These are phyloP conservation scores for Vitis cinerea DNA, from an alignment of 164 flowering plant genomes.

Conservation along the genomic window DNA sequence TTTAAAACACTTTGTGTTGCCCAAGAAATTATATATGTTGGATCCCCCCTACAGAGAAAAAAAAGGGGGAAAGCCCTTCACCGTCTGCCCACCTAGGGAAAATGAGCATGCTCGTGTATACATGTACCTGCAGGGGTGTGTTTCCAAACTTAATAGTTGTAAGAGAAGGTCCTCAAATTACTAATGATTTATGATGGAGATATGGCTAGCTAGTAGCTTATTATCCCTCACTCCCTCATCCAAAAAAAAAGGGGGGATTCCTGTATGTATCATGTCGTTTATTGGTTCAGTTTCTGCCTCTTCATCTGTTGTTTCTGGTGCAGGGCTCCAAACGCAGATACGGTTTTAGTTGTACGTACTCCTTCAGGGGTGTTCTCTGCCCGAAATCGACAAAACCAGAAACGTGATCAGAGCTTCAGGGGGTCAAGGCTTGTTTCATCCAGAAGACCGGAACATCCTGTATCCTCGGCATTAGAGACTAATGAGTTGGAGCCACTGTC, in stretches of 20 bases:
- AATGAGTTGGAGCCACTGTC: constrained; percentile 58
- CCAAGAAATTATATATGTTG: too few species aligned
- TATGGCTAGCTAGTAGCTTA: too few species aligned
- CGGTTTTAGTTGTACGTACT: constrained; percentile 68
- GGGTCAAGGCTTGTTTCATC: constrained; percentile 66
- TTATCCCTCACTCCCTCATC: not conserved
- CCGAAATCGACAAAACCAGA: constrained; percentile 51
- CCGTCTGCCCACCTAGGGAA: too few species aligned
- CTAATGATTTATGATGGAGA: too few species aligned
- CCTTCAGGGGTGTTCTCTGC: constrained; percentile 68
- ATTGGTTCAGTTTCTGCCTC: not conserved
- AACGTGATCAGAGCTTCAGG: constrained; percentile 26
- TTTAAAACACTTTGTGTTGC: too few species aligned
- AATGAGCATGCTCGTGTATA: too few species aligned
- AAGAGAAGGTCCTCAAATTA: too few species aligned
- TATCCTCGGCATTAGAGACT: constrained; percentile 30
- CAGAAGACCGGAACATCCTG: constrained; percentile 34
- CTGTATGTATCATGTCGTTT: not conserved
- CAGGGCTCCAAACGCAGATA: constrained; percentile 84
- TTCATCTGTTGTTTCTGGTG: constrained; percentile 9
- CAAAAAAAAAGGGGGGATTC: not conserved
- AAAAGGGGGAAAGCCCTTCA: too few species aligned
- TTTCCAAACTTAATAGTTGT: too few species aligned
- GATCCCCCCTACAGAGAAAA: too few species aligned
- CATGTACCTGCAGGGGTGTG: too few species aligned